These are phyloP conservation scores for Theileria equi DNA, from an alignment of 169 alveolate genomes.

Conservation along the genomic window DNA sequence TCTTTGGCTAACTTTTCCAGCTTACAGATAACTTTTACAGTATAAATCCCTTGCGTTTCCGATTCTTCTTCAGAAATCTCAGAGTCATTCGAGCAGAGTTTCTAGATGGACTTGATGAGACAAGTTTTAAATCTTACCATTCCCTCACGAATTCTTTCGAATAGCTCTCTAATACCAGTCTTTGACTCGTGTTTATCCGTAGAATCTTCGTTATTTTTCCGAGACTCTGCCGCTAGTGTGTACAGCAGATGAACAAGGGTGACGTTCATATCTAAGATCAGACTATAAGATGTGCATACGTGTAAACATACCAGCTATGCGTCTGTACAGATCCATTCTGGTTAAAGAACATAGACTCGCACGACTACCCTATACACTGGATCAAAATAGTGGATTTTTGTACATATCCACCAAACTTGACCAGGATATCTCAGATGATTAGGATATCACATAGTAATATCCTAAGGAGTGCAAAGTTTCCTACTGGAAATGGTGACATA, in stretches of 20 bases:
- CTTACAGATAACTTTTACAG: neutral
- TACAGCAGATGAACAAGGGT: neutral
- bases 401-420: no score
- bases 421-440: no score
- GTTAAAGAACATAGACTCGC: no score
- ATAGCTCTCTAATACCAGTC: neutral
- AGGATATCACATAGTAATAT: no score
- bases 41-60: neutral
- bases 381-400: no score
- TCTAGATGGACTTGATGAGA: neutral
- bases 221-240: neutral
- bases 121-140: constrained; percentile 1
- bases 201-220: constrained; percentile 1
- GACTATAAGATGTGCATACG: no score
- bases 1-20: neutral
- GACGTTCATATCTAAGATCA: neutral
- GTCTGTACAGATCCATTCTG: no score
- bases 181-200: neutral
- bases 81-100: neutral
- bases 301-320: no score
- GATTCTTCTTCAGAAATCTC: no score
- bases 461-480: no score
- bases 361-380: no score
- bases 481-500: no score
- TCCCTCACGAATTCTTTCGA: neutral